Conservation (phyloP, 306 rosid species). For the Castanea mollissima region DNA sequence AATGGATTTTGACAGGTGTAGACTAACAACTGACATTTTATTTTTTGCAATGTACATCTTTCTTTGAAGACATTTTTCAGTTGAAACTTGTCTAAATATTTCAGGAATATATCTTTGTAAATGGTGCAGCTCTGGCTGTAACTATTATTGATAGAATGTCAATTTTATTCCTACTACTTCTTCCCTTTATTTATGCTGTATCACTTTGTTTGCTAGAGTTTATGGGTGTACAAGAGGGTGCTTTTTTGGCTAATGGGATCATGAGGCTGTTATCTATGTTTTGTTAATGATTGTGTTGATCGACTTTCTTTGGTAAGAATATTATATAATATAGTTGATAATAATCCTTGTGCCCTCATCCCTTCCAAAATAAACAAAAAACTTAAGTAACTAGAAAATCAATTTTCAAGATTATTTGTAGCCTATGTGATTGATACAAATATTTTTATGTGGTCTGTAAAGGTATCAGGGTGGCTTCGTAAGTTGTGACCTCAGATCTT, state of each 20-base stretch:
- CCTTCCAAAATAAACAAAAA: neutral
- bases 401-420: neutral
- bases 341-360: neutral
- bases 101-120: conserved; percentile 25
- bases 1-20: conserved; percentile 27
- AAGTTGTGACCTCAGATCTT: neutral
- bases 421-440: neutral
- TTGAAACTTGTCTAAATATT: conserved; percentile 25
- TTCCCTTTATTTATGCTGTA: neutral
- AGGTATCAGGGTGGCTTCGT: neutral
- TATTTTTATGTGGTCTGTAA: neutral
- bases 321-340: neutral
- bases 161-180: neutral
- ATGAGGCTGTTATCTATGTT: too few relatives aligned
- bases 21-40: conserved; percentile 2
- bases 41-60: neutral
- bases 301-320: neutral
- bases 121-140: conserved; percentile 30
- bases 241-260: too few relatives aligned
- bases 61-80: neutral
- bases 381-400: neutral
- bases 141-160: conserved; percentile 8
- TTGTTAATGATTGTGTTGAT: neutral
- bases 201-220: conserved; percentile 25
- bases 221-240: neutral